phyloP scores from a whole-genome alignment of 306 rosid species.

The Mimosa pudica region DNA sequence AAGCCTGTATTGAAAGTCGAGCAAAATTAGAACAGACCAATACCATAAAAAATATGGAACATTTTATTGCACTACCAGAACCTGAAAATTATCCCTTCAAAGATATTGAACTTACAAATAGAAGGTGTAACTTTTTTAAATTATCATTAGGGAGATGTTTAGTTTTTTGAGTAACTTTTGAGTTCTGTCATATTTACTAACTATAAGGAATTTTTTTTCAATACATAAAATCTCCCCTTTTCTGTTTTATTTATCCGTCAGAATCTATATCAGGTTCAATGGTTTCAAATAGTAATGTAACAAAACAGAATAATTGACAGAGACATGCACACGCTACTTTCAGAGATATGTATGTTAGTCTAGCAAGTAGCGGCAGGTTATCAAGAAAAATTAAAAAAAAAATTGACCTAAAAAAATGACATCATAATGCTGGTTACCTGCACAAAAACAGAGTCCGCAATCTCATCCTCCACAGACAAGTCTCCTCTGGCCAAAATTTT shows the following conservation, averaged over 20 bases:
- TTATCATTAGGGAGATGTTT: no score
- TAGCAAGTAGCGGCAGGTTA: neutral
- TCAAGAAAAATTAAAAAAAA: conserved; percentile 5
- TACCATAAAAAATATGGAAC: conserved; percentile 4
- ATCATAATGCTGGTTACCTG: conserved; percentile 53
- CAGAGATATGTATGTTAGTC: neutral
- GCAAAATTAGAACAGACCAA: neutral
- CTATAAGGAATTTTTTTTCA: neutral
- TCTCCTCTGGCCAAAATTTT: conserved; percentile 65
- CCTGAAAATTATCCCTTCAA: neutral
- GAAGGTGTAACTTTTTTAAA: no score
- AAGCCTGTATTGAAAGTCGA: conserved; percentile 50
- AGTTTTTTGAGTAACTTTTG: neutral
- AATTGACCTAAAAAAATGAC: neutral
- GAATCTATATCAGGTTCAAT: conserved; percentile 17
- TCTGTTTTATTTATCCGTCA: neutral
- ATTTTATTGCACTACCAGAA: conserved; percentile 12
- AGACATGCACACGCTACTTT: neutral
- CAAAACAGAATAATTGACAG: neutral
- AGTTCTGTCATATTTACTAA: neutral
- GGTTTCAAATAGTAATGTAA: neutral
- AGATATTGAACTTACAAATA: neutral
- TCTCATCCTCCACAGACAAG: conserved; percentile 75
- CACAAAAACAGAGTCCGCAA: conserved; percentile 73
- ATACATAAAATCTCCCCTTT: neutral